These are phyloP conservation scores for Metarhizium brunneum DNA, from an alignment of 2,329 filamentous ascomycete species.

Conservation along the genomic window DNA sequence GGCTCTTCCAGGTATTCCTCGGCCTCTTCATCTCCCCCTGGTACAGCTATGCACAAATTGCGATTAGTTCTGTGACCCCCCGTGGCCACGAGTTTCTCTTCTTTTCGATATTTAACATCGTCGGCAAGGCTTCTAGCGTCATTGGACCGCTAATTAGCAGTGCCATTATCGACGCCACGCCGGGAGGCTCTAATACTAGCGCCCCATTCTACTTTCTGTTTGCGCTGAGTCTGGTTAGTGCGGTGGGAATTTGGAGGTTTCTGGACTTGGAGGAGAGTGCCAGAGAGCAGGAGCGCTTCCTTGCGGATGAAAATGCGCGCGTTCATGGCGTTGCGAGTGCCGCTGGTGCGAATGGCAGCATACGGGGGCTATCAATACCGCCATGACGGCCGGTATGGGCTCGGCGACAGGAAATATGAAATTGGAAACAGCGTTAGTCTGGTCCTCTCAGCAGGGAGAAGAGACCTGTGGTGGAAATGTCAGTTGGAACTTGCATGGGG, in stretches of 20 bases:
- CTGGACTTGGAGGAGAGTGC: conserved; percentile 53
- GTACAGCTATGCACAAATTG: conserved; percentile 62
- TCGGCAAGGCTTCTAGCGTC: conserved; percentile 59
- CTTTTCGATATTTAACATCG: conserved; percentile 59
- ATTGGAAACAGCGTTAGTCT: too few species aligned
- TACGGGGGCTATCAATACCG: too few species aligned
- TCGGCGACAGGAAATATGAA: too few species aligned
- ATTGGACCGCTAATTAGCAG: conserved; percentile 60
- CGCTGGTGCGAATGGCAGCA: neutral
- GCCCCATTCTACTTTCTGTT: conserved; percentile 60
- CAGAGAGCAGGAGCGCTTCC: conserved; percentile 46
- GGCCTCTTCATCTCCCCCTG: conserved; percentile 59
- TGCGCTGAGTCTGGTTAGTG: conserved; percentile 46
- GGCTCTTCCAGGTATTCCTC: conserved; percentile 45
- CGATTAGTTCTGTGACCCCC: conserved; percentile 62
- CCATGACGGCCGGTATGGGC: too few species aligned
- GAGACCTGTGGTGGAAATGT: too few species aligned
- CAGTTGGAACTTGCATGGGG: too few species aligned
- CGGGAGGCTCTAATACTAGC: conserved; percentile 43
- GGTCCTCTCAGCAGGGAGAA: too few species aligned
- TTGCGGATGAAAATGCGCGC: conserved; percentile 25
- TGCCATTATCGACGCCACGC: conserved; percentile 56
- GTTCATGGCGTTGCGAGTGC: neutral
- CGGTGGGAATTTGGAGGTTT: conserved; percentile 40
- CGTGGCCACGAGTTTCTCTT: conserved; percentile 61